Conservation (phyloP, 169 alveolate species). For the Theileria luwenshuni region DNA sequence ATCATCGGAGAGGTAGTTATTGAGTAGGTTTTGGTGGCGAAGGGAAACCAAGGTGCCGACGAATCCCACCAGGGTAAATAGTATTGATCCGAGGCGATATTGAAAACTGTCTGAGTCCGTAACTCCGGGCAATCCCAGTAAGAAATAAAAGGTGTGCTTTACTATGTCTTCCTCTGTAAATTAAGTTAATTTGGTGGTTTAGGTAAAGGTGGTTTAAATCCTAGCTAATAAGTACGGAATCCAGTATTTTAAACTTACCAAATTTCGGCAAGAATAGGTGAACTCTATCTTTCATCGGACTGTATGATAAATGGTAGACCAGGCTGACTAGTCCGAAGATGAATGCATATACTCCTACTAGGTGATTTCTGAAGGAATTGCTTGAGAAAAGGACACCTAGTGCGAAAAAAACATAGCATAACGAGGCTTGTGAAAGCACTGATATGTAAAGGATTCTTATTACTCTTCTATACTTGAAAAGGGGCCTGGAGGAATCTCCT, state of each 20-base stretch:
- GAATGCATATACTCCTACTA: constrained; percentile 26
- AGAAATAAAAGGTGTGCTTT: constrained; percentile 36
- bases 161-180: constrained; percentile 37
- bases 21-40: constrained; percentile 9
- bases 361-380: constrained; percentile 17
- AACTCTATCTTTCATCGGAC: constrained; percentile 13
- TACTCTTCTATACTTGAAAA: neutral
- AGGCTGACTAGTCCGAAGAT: constrained; percentile 14
- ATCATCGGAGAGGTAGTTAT: constrained; percentile 19
- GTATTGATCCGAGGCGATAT: constrained; percentile 20
- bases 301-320: neutral
- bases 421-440: constrained; percentile 15
- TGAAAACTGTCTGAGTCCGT: constrained; percentile 16
- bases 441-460: constrained; percentile 12
- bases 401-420: constrained; percentile 21
- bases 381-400: constrained; percentile 25
- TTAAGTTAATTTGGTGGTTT: neutral
- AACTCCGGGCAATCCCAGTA: constrained; percentile 22
- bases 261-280: constrained; percentile 16
- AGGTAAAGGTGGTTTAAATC: neutral
- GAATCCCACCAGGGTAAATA: constrained; percentile 24
- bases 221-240: neutral
- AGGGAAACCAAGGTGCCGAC: constrained; percentile 30
- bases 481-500: constrained; percentile 15
- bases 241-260: constrained; percentile 23